A percentile compares a stretch with the other conserved stretches of the same genome.
phyloP scores from a whole-genome alignment of 2,329 filamentous ascomycete species.

The Bisporella sp. region DNA sequence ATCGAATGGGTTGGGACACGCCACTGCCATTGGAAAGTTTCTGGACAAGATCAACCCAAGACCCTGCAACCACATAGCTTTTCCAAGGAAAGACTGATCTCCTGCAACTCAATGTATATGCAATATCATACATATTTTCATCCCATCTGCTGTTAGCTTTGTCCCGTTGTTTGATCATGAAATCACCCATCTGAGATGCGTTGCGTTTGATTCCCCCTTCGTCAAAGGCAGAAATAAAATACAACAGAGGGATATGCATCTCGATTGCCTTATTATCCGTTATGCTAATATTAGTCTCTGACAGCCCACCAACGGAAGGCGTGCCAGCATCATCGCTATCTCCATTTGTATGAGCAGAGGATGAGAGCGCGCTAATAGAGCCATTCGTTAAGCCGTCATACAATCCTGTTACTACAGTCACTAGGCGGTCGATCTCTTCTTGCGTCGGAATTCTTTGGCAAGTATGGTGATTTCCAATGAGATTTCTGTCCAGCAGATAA shows the following conservation, averaged over 20 bases:
- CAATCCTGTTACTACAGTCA: not conserved
- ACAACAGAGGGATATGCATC: not conserved
- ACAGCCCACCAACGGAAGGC: not conserved
- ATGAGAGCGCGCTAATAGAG: not conserved
- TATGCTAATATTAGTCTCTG: not conserved
- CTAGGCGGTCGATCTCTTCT: not conserved
- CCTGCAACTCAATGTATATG: not conserved
- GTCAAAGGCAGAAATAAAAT: not conserved
- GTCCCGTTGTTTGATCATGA: not conserved
- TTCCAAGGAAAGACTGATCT: not conserved
- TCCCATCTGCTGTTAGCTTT: not conserved
- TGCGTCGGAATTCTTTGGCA: not conserved
- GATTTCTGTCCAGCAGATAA: constrained; percentile 1
- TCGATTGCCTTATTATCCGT: not conserved
- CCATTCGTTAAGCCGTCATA: not conserved
- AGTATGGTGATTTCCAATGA: constrained; percentile 14
- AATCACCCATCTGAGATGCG: not conserved
- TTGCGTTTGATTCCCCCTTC: not conserved
- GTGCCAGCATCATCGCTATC: not conserved
- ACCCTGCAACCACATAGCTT: not conserved
- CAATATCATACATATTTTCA: not conserved
- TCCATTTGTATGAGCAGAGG: too few relatives aligned
- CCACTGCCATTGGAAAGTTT: not conserved
- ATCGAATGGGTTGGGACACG: constrained; percentile 7
- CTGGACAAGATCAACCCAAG: not conserved